Percentiles rank a stretch among this genome's conserved stretches.
phyloP scores from a whole-genome alignment of 2,329 filamentous ascomycete genomes.

The Phyllosticta citrichinensis region DNA sequence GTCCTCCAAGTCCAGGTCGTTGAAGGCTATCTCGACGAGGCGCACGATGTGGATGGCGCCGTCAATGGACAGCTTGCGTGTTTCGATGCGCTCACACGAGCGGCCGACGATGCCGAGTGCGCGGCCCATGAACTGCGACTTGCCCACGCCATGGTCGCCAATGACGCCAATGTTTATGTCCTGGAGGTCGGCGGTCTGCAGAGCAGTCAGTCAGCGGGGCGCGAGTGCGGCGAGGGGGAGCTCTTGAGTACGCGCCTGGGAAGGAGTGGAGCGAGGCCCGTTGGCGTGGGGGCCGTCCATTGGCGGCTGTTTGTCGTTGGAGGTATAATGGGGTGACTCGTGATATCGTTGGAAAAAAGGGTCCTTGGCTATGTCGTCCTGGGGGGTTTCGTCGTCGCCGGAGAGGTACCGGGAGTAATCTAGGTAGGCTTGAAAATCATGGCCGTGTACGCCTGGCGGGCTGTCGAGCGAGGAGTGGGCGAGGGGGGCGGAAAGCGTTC shows the following conservation, averaged over 20 bases:
- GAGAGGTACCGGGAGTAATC: not conserved
- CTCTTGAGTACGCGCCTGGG: constrained; percentile 1
- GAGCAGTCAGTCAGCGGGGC: constrained; percentile 10
- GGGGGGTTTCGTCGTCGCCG: constrained; percentile 3
- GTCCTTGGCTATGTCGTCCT: constrained; percentile 27
- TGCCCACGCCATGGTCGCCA: constrained; percentile 45
- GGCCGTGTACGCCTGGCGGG: constrained; percentile 3
- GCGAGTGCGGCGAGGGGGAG: constrained; percentile 11
- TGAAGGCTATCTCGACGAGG: constrained; percentile 45
- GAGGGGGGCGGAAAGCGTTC: constrained; percentile 27
- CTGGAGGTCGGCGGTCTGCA: constrained; percentile 25
- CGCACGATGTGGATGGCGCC: constrained; percentile 46
- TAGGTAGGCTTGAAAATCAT: not conserved
- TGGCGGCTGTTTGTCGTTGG: constrained; percentile 13
- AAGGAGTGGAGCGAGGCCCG: not conserved
- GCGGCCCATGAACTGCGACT: constrained; percentile 49
- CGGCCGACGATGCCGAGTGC: constrained; percentile 39
- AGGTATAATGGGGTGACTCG: constrained; percentile 17
- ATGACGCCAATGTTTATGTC: constrained; percentile 51
- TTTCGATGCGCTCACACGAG: constrained; percentile 6
- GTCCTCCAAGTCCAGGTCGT: constrained; percentile 41
- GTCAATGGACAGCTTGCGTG: constrained; percentile 48
- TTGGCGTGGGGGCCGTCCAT: constrained; percentile 12
- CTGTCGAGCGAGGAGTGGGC: constrained; percentile 11
- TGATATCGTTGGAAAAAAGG: constrained; percentile 34